phyloP scores from a whole-genome alignment of 345 rosid genomes.

The Leavenworthia alabamica region DNA sequence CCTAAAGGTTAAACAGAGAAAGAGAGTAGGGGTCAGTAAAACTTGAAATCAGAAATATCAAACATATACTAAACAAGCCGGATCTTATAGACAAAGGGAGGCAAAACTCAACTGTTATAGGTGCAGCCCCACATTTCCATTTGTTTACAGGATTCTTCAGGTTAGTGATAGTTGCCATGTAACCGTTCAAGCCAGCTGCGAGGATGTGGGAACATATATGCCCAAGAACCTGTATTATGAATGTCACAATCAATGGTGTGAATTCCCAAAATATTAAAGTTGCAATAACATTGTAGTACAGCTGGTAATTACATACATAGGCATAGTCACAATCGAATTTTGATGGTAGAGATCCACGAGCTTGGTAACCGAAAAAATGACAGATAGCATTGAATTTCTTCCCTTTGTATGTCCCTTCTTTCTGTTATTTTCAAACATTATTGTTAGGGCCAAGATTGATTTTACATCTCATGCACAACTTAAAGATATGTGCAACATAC shows the following conservation, averaged over 20 bases:
- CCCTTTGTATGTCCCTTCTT: constrained; percentile 81
- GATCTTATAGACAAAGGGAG: neutral
- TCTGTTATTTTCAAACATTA: constrained; percentile 40
- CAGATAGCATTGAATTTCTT: constrained; percentile 92
- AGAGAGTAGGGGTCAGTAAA: constrained; percentile 6
- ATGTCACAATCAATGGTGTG: neutral
- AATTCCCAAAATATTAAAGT: neutral
- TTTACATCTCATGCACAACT: neutral
- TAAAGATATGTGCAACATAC: constrained; percentile 26
- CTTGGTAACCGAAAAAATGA: constrained; percentile 98
- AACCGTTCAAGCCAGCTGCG: constrained; percentile 91
- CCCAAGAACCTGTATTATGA: constrained; percentile 66
- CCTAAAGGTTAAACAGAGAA: constrained; percentile 36
- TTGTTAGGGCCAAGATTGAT: neutral
- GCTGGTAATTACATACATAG: constrained; percentile 46
- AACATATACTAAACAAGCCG: neutral
- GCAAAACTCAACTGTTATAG: constrained; percentile 60
- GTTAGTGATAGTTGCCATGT: constrained; percentile 91
- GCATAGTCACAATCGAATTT: constrained; percentile 96
- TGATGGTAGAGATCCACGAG: constrained; percentile 95
- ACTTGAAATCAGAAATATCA: neutral
- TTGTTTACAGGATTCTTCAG: constrained; percentile 78
- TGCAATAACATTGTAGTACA: constrained; percentile 10
- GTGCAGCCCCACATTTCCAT: constrained; percentile 98
- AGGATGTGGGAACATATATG: constrained; percentile 85